These are phyloP conservation scores for Phytophthora kernoviae DNA, from an alignment of 352 stramenopile genomes.

Conservation along the genomic window DNA sequence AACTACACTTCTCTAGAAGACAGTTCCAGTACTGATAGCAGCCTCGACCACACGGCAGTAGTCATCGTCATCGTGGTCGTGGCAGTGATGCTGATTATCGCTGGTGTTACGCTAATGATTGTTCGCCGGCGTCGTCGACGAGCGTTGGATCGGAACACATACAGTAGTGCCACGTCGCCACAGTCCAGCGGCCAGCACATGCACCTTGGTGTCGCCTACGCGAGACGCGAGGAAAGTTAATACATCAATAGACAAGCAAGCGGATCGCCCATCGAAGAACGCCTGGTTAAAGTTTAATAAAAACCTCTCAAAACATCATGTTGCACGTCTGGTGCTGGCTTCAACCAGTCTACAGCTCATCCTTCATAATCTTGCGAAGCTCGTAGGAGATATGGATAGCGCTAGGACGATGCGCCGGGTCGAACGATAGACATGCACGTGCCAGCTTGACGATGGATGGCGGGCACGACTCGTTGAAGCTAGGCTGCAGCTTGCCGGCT, in stretches of 20 bases:
- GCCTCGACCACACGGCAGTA: neutral
- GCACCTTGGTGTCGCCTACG: neutral
- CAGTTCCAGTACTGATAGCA: neutral
- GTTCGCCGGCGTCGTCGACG: neutral
- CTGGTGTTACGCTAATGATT: neutral
- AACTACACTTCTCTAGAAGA: neutral
- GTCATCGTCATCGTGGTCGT: neutral
- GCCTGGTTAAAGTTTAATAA: slow-evolving; percentile 31
- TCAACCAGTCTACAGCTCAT: slow-evolving; percentile 58
- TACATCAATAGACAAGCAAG: neutral
- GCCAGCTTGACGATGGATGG: slow-evolving; percentile 62
- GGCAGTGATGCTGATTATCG: neutral
- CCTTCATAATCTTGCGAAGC: slow-evolving; percentile 79
- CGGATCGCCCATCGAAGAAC: neutral
- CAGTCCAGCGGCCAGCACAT: neutral
- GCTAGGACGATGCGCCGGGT: slow-evolving; percentile 65
- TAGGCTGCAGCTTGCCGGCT: slow-evolving; percentile 70
- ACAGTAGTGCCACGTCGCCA: neutral
- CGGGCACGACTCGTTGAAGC: slow-evolving; percentile 54
- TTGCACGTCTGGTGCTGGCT: slow-evolving; percentile 2
- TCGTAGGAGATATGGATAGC: slow-evolving; percentile 83
- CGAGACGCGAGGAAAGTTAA: too few species aligned
- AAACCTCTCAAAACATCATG: slow-evolving; percentile 29
- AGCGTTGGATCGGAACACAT: neutral
- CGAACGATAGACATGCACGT: slow-evolving; percentile 64